Conservation (phyloP, 352 stramenopile species). For the Stramenopiles sp. region DNA sequence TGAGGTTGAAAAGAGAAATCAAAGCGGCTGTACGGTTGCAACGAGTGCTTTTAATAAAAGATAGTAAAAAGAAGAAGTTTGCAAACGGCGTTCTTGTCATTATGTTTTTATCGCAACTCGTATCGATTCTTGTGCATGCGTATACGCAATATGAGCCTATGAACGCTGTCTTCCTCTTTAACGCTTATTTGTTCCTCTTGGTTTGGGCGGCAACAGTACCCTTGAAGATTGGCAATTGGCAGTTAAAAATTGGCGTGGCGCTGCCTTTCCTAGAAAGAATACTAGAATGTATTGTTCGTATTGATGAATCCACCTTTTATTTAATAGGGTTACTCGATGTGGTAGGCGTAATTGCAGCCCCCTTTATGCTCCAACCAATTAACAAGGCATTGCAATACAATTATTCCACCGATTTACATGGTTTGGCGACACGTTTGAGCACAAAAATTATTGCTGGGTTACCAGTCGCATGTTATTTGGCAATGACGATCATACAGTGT, state of each 20-base stretch:
- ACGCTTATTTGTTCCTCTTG: neutral
- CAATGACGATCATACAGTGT: neutral
- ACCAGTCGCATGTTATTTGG: neutral
- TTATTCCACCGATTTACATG: slow-evolving; percentile 7
- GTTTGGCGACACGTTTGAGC: neutral
- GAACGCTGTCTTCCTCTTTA: neutral
- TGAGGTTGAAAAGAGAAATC: too few species aligned
- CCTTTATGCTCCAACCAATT: neutral
- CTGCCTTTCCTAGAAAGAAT: neutral
- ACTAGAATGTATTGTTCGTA: neutral
- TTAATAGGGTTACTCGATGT: too few species aligned
- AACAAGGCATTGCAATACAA: neutral
- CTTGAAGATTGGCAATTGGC: neutral
- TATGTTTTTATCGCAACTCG: neutral
- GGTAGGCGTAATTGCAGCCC: neutral
- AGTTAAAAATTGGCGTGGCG: neutral
- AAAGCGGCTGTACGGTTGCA: too few species aligned
- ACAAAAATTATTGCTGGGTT: slow-evolving; percentile 1
- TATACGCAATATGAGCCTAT: neutral
- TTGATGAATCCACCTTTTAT: neutral
- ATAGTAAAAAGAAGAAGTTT: neutral
- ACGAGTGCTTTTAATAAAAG: neutral
- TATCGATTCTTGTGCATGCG: neutral
- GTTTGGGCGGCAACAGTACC: neutral
- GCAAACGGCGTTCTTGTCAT: neutral